These are phyloP conservation scores for Dorcoceras hygrometricum DNA, from an alignment of 257 asterid genomes.

Conservation along the genomic window DNA sequence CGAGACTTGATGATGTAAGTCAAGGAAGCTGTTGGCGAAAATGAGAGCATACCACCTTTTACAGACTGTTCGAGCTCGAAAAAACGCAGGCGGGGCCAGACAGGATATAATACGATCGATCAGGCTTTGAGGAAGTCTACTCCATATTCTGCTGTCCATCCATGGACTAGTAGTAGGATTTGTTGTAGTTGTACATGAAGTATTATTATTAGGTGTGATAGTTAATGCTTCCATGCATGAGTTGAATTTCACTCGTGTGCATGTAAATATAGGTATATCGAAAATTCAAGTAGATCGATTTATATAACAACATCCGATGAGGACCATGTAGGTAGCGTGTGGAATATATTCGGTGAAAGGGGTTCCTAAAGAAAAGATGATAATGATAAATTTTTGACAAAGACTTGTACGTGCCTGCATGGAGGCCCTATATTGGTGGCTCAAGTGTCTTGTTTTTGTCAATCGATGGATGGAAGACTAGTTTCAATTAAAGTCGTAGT, in stretches of 20 bases:
- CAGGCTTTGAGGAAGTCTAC: slow-evolving; percentile 67
- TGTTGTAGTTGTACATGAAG: slow-evolving; percentile 10
- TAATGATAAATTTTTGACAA: no score
- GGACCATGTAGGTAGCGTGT: no score
- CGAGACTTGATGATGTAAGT: slow-evolving; percentile 58
- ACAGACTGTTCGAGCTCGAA: slow-evolving; percentile 74
- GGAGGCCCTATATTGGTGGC: slow-evolving; percentile 37
- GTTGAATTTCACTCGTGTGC: no score
- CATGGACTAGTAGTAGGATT: slow-evolving; percentile 28
- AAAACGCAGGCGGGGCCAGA: slow-evolving; percentile 87
- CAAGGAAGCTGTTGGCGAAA: slow-evolving; percentile 60
- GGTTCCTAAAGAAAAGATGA: no score
- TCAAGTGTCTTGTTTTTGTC: slow-evolving; percentile 63
- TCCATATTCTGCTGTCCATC: slow-evolving; percentile 88
- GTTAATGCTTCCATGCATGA: neutral
- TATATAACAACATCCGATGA: no score
- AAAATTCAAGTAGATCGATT: no score
- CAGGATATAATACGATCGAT: slow-evolving; percentile 69
- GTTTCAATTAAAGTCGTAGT: slow-evolving; percentile 1
- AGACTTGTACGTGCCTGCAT: no score
- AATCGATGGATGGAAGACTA: slow-evolving; percentile 41
- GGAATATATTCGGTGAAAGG: no score
- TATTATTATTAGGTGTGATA: neutral
- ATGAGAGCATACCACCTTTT: slow-evolving; percentile 78
- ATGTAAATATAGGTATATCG: no score